Base-by-base conservation (phyloP, 371 early-diverging fungal genomes). In the Mortierella sp. region DNA sequence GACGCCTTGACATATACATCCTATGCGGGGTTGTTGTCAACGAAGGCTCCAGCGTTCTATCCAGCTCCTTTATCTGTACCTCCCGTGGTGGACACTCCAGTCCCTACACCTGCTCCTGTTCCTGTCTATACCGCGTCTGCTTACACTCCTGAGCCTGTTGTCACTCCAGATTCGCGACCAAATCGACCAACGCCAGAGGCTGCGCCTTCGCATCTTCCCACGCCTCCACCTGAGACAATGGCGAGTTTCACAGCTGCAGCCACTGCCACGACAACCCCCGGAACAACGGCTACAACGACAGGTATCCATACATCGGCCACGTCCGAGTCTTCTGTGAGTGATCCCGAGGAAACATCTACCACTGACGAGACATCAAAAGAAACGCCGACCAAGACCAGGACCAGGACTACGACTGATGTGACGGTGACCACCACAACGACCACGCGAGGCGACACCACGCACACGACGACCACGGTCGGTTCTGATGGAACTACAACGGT, bases 1-100 rank as follows among this genome's bases (percentile, higher is more conserved):
- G 52, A 68, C 56, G 61, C 57, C 0, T 57, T 68, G 27, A 76
- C 77, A 12, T 76, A 48, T 41, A 69, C 69, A 4, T 76, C 77
- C 5, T 60, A 54, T 31, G 69, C 77, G 25, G 77, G 77, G 3
- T 24, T 69, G 16, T 24, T 63, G 48, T 40, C 64, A 0, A 64
- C 76, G 8, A 14, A 58, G 50, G 57, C 65, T 16, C 69, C 77
- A 31, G 54, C 60, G 12, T 63, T 64, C 24, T 67, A 68, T 21
- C 69, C 69, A 1, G 17, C 57, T 0, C 51, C 56, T 40, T 54
- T 34, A 24, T 31, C 39, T 27, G 50, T 4, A 13, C 51, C n/a
- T 22, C 50, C 58, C 21, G 22, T 37, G 53, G 39, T 52, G 10
- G 10, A 34, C 28, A 49, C 50, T 27, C 19, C 17, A 16, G 28